Percentiles rank a stretch among this genome's conserved stretches.
Evolutionary conservation across 2,329 filamentous ascomycete species (phyloP).

Genomic region (Paecilomyces variotii): DNA sequence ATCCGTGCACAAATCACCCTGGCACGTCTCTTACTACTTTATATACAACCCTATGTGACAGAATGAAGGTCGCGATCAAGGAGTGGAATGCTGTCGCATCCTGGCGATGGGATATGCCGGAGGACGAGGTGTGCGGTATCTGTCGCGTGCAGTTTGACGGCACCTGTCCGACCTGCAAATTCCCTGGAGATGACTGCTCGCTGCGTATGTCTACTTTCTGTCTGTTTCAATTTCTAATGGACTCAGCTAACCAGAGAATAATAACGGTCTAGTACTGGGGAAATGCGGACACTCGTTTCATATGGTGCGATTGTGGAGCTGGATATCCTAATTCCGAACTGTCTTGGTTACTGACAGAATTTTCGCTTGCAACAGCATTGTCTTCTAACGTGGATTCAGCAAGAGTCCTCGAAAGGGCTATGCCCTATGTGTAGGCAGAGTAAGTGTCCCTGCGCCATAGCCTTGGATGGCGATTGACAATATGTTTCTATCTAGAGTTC

Average conservation of each 20-base stretch:
- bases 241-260: background rate
- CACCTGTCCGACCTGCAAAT: constrained; percentile 96
- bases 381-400: constrained; percentile 78
- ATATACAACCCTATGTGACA: constrained; percentile 4
- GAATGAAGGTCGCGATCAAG: constrained; percentile 97
- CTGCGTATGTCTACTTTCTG: constrained; percentile 50
- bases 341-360: constrained; percentile 1
- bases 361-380: constrained; percentile 60
- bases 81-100: constrained; percentile 91
- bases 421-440: constrained; percentile 98
- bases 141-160: constrained; percentile 97
- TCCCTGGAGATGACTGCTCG: constrained; percentile 90
- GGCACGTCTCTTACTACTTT: background rate
- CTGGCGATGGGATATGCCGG: constrained; percentile 96
- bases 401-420: constrained; percentile 84
- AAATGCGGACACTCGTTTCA: constrained; percentile 98
- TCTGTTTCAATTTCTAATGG: background rate
- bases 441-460: constrained; percentile 34
- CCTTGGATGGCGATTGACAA: constrained; percentile 6
- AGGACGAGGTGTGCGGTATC: constrained; percentile 97
- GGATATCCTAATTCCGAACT: constrained; percentile 4
- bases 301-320: constrained; percentile 54
- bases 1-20: background rate
- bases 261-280: constrained; percentile 62
- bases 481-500: constrained; percentile 35